phyloP scores from a whole-genome alignment of 768 basidiomycete species.

The Boletus huronensis region DNA sequence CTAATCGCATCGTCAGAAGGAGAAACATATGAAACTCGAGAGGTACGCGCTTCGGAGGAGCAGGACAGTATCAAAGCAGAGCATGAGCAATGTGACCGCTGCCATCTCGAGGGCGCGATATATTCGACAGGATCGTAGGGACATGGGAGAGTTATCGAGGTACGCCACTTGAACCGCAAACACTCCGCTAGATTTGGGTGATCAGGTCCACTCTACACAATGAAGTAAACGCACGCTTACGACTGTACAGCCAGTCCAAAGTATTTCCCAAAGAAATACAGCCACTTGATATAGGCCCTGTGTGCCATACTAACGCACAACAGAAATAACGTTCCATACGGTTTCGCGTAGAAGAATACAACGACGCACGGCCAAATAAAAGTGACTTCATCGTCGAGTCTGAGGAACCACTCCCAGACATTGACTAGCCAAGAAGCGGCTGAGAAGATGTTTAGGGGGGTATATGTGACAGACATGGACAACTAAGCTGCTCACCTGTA shows the following conservation, averaged over 20 bases:
- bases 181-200: slow-evolving; percentile 2
- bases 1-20: slow-evolving; percentile 5
- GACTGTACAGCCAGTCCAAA: slow-evolving; percentile 14
- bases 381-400: slow-evolving; percentile 16
- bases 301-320: slow-evolving; percentile 12
- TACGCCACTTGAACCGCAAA: slow-evolving; percentile 5
- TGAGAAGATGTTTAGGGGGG: not conserved
- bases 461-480: not conserved
- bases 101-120: slow-evolving; percentile 16
- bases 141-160: not conserved
- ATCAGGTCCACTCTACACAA: not conserved
- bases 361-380: slow-evolving; percentile 25
- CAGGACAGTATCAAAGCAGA: slow-evolving; percentile 17
- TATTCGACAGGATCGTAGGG: slow-evolving; percentile 7
- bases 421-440: slow-evolving; percentile 8
- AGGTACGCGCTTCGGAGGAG: slow-evolving; percentile 22
- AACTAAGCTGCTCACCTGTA: slow-evolving; percentile 1
- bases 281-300: slow-evolving; percentile 21
- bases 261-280: slow-evolving; percentile 27
- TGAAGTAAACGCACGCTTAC: slow-evolving; percentile 1
- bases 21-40: not conserved
- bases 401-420: slow-evolving; percentile 21
- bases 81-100: slow-evolving; percentile 8
- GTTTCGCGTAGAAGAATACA: not conserved
- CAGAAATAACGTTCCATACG: not conserved